A percentile compares a stretch with the other conserved stretches of the same genome.
phyloP scores from a whole-genome alignment of 2,329 filamentous ascomycete species.

The Lanzia echinophila region DNA sequence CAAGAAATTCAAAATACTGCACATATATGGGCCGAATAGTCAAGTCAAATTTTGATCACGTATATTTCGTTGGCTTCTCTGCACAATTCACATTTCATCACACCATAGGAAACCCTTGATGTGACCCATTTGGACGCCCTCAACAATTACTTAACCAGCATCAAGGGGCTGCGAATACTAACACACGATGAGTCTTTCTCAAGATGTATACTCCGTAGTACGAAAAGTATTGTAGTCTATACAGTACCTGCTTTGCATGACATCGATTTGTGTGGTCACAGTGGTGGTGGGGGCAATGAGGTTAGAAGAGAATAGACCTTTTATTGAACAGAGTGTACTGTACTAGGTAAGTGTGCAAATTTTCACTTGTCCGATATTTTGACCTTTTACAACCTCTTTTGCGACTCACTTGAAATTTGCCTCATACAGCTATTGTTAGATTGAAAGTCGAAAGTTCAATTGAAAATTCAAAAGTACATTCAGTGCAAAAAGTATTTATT shows the following conservation, averaged over 20 bases:
- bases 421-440: background rate
- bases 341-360: background rate
- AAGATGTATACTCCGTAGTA: background rate
- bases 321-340: background rate
- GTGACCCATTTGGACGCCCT: background rate
- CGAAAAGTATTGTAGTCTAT: background rate
- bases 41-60: background rate
- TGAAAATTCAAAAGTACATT: too few species aligned
- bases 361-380: slow-evolving; percentile 1
- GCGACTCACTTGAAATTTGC: too few species aligned
- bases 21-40: slow-evolving; percentile 1
- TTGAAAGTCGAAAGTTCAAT: background rate
- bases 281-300: slow-evolving; percentile 1
- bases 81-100: background rate
- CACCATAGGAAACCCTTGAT: slow-evolving; percentile 2
- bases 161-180: background rate
- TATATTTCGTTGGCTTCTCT: background rate
- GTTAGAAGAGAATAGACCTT: background rate
- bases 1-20: slow-evolving; percentile 1
- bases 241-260: slow-evolving; percentile 3
- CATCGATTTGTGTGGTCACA: background rate
- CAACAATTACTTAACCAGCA: background rate
- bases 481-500: too few species aligned
- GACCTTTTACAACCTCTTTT: background rate
- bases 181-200: slow-evolving; percentile 6